These are phyloP conservation scores for Solanum habrochaites DNA, from an alignment of 257 asterid genomes.

Conservation along the genomic window DNA sequence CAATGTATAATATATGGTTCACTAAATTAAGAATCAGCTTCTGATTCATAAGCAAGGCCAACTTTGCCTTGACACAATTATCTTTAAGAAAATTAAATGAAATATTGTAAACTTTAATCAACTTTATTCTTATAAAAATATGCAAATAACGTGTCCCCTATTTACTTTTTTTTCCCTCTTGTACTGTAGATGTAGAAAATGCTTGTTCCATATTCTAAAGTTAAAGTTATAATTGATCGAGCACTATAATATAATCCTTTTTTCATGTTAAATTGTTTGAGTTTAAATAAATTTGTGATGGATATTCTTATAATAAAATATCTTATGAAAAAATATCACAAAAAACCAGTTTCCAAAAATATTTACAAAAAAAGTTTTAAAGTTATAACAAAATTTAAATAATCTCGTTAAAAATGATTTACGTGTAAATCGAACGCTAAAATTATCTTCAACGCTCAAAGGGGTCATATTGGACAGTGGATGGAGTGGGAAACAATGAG, in stretches of 20 bases:
- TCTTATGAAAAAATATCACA: neutral
- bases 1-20: neutral
- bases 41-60: neutral
- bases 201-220: neutral
- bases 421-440: neutral
- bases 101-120: neutral
- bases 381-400: neutral
- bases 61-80: neutral
- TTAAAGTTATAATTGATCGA: neutral
- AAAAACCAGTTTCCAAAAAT: neutral
- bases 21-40: neutral
- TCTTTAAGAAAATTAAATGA: neutral
- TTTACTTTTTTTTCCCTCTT: neutral
- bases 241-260: neutral
- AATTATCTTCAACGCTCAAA: neutral
- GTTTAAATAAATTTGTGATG: neutral
- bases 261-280: neutral
- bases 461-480: neutral
- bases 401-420: neutral
- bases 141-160: neutral
- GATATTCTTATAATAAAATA: neutral
- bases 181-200: neutral
- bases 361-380: rapidly evolving
- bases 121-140: neutral
- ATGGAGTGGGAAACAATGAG: neutral